These are phyloP conservation scores for Pluteus cervinus DNA, from an alignment of 768 basidiomycete genomes.

Conservation along the genomic window DNA sequence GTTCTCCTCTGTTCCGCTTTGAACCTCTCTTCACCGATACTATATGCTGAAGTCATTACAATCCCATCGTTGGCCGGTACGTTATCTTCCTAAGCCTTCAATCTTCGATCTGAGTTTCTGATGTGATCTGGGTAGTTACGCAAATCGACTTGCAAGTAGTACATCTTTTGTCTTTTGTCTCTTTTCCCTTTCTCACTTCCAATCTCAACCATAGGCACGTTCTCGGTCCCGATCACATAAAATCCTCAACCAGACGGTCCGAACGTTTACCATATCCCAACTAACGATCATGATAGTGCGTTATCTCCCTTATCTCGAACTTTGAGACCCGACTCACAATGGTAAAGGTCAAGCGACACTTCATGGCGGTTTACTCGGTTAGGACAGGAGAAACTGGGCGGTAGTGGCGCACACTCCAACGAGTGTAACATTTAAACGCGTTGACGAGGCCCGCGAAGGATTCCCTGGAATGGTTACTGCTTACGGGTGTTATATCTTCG, in stretches of 20 bases:
- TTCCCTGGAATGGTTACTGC: conserved; percentile 45
- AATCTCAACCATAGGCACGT: conserved; percentile 31
- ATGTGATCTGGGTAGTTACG: too few relatives aligned
- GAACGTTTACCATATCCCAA: conserved; percentile 43
- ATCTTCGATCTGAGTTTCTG: too few relatives aligned
- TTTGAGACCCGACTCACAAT: too few relatives aligned
- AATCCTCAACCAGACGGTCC: conserved; percentile 34
- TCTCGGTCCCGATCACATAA: conserved; percentile 47
- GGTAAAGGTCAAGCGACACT: too few relatives aligned
- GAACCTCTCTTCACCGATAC: too few relatives aligned
- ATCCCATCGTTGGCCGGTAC: too few relatives aligned
- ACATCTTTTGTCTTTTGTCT: too few relatives aligned
- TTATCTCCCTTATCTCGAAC: too few relatives aligned
- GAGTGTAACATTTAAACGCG: conserved; percentile 46
- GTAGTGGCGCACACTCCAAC: conserved; percentile 32
- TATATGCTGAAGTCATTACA: too few relatives aligned
- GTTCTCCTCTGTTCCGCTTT: too few relatives aligned
- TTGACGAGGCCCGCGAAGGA: conserved; percentile 48
- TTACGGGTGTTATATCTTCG: conserved; percentile 24
- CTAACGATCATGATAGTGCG: conserved; percentile 43
- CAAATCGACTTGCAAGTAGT: too few relatives aligned
- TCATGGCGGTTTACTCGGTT: conserved; percentile 52
- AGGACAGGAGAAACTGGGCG: conserved; percentile 54
- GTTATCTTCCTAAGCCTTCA: too few relatives aligned
- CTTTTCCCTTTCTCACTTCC: not conserved